Evolutionary conservation across 768 basidiomycete genomes (phyloP).

Genomic region (Suillus bovinus): DNA sequence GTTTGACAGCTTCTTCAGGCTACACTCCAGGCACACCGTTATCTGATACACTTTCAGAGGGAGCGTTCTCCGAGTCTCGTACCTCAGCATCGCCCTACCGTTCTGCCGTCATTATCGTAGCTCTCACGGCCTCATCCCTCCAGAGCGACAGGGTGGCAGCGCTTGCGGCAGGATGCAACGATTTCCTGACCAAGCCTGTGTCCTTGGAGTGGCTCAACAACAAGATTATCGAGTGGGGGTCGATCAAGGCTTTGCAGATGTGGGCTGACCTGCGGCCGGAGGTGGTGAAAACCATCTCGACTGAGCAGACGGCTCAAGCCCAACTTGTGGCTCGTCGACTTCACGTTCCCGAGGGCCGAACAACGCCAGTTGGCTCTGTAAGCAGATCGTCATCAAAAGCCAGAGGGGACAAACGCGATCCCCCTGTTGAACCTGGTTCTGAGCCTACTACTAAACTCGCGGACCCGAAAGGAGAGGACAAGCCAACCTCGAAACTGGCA

Average conservation of each 20-base stretch:
- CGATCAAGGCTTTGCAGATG: conserved; percentile 92
- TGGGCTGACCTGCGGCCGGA: conserved; percentile 83
- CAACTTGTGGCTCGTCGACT: conserved; percentile 46
- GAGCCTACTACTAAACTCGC: background rate
- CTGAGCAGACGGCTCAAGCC: conserved; percentile 48
- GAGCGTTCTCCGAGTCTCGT: conserved; percentile 47
- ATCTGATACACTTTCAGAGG: conserved; percentile 62
- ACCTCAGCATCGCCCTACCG: conserved; percentile 68
- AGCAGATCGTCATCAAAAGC: conserved; percentile 41
- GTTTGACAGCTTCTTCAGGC: conserved; percentile 59
- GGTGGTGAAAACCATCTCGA: conserved; percentile 45
- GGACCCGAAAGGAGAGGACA: background rate
- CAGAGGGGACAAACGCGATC: conserved; percentile 20
- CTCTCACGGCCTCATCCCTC: conserved; percentile 95
- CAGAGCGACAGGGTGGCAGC: conserved; percentile 94
- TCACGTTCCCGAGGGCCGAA: conserved; percentile 49
- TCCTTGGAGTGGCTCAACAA: conserved; percentile 93
- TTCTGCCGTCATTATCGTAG: conserved; percentile 97
- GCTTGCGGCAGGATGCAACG: conserved; percentile 98
- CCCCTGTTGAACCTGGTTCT: conserved; percentile 12
- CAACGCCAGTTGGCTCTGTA: conserved; percentile 36
- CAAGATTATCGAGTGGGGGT: conserved; percentile 99
- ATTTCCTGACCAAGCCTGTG: conserved; percentile 97
- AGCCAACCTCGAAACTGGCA: background rate
- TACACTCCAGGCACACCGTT: conserved; percentile 71